A percentile compares a stretch with the other conserved stretches of the same genome.
Evolutionary conservation across 441 rosid species (phyloP).

Genomic region (Syzygium malaccense): DNA sequence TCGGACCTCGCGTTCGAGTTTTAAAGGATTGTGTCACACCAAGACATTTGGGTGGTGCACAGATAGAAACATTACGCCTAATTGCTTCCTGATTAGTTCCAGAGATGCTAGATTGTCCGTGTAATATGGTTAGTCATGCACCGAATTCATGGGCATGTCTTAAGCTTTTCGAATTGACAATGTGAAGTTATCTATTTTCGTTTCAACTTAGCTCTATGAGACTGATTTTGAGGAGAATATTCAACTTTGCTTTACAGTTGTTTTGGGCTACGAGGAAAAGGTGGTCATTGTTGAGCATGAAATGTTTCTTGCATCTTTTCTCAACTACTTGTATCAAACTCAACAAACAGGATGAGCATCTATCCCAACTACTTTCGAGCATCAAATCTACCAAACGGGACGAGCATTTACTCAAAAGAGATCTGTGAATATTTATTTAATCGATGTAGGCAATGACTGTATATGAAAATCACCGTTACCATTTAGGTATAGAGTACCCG

Average conservation of each 20-base stretch:
- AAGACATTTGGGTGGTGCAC: not conserved
- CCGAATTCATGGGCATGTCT: not conserved
- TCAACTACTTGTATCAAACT: not conserved
- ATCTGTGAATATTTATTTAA: too few species aligned
- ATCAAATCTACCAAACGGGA: too few species aligned
- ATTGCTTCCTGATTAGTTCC: not conserved
- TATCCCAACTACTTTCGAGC: not conserved
- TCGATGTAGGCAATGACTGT: too few species aligned
- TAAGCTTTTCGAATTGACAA: not conserved
- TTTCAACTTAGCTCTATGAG: not conserved
- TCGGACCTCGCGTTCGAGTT: not conserved
- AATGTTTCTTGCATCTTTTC: not conserved
- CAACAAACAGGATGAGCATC: not conserved
- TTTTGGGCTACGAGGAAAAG: not conserved
- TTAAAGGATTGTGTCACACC: not conserved
- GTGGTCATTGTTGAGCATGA: not conserved
- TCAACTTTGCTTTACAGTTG: not conserved
- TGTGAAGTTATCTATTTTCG: not conserved
- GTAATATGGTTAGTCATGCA: not conserved
- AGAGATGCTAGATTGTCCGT: not conserved
- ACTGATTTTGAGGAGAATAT: not conserved
- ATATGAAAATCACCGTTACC: too few species aligned
- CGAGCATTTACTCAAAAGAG: too few species aligned
- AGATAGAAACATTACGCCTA: accelerated
- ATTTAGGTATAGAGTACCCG: too few species aligned